Conservation (phyloP, 75 land plant species). For the Pinus albicaulis region DNA sequence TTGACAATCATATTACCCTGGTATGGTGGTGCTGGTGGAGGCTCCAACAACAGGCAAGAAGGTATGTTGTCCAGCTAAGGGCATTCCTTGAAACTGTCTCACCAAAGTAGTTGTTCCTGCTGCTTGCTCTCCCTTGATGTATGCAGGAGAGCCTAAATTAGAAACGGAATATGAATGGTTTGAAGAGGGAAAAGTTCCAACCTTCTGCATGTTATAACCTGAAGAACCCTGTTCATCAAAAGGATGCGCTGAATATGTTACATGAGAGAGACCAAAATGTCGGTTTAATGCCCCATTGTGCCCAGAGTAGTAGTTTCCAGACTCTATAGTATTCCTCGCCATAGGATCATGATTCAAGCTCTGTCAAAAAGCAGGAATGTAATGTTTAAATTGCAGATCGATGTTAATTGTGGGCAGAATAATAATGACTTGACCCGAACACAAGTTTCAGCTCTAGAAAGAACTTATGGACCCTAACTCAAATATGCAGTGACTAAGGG, state of each 20-base stretch:
- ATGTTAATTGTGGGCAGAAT: neutral
- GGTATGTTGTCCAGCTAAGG: conserved; percentile 14
- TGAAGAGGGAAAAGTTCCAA: conserved; percentile 18
- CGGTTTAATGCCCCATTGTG: conserved; percentile 5
- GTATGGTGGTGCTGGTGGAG: conserved; percentile 5
- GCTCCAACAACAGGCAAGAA: conserved; percentile 13
- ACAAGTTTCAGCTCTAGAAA: neutral
- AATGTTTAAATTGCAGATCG: neutral
- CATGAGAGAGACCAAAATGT: conserved; percentile 7
- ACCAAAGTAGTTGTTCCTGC: conserved; percentile 6
- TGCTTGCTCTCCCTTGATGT: conserved; percentile 20
- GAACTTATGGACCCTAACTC: neutral
- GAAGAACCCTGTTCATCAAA: conserved; percentile 11
- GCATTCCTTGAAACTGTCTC: conserved; percentile 26
- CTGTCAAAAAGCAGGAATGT: conserved; percentile 9
- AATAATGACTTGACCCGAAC: no score
- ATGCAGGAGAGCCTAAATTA: conserved; percentile 16
- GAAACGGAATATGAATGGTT: conserved; percentile 13
- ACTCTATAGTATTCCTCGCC: neutral
- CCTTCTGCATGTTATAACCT: conserved; percentile 12
- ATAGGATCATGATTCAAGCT: conserved; percentile 16
- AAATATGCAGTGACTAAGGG: neutral
- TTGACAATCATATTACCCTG: neutral
- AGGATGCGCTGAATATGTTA: conserved; percentile 16
- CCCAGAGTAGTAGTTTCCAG: conserved; percentile 11